phyloP scores from a whole-genome alignment of 202 grass and related monocot genomes.

The Panicum hallii region DNA sequence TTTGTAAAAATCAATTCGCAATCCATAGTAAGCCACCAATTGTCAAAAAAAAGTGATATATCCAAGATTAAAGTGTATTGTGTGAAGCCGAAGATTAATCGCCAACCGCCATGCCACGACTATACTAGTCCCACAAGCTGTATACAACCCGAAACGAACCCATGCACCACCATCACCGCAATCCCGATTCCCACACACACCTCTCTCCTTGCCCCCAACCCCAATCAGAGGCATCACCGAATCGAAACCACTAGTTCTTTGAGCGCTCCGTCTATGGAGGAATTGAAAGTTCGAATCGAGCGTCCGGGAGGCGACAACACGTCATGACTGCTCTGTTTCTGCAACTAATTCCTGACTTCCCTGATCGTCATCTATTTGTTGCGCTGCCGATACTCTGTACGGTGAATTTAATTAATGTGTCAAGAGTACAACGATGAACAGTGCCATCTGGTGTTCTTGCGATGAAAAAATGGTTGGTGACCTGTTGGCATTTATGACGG shows the following conservation, averaged over 20 bases:
- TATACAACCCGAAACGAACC: slow-evolving; percentile 7
- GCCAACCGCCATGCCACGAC: not conserved
- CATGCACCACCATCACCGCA: slow-evolving; percentile 39
- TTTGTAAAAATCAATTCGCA: too few species aligned
- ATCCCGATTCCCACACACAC: slow-evolving; percentile 32
- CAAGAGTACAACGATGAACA: slow-evolving; percentile 40
- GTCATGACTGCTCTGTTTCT: not conserved
- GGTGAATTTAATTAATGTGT: slow-evolving; percentile 24
- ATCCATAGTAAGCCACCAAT: not conserved
- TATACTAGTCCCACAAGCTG: not conserved
- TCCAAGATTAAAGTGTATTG: not conserved
- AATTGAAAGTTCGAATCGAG: slow-evolving; percentile 46
- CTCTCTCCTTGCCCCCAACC: not conserved
- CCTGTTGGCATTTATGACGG: slow-evolving; percentile 27
- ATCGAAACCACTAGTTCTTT: slow-evolving; percentile 12
- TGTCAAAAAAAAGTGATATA: not conserved
- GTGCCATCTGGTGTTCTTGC: slow-evolving; percentile 46
- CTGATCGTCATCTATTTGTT: slow-evolving; percentile 7
- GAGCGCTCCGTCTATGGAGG: slow-evolving; percentile 15
- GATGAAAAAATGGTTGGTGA: slow-evolving; percentile 42
- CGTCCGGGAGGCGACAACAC: slow-evolving; percentile 39
- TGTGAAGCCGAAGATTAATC: not conserved
- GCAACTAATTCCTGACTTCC: not conserved
- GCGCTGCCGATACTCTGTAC: slow-evolving; percentile 17
- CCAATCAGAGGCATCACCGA: slow-evolving; percentile 19